A percentile compares a stretch with the other conserved stretches of the same genome.
These are phyloP conservation scores for Arabidopsis lyrata DNA, from an alignment of 441 rosid species.

Conservation along the genomic window DNA sequence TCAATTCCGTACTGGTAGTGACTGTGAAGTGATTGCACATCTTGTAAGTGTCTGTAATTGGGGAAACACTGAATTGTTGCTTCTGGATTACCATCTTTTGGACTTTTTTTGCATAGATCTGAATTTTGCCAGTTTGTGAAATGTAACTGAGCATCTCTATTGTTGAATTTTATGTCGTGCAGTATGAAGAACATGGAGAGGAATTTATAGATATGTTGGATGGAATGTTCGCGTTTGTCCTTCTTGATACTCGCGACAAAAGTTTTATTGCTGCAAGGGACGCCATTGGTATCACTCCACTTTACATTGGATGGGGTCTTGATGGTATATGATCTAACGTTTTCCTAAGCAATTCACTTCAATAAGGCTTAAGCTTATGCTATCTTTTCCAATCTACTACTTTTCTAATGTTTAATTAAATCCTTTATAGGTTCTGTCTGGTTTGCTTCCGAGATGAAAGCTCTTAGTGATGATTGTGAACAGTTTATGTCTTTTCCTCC, in stretches of 20 bases:
- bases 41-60: conserved; percentile 67
- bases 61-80: not conserved
- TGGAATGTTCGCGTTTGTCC: conserved; percentile 99
- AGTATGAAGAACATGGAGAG: conserved; percentile 98
- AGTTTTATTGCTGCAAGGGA: conserved; percentile 97
- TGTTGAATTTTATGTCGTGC: conserved; percentile 18
- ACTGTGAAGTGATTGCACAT: conserved; percentile 98
- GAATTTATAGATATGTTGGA: conserved; percentile 90
- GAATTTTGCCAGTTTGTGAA: not conserved
- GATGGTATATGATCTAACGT: conserved; percentile 66
- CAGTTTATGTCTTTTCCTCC: conserved; percentile 84
- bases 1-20: conserved; percentile 90
- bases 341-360: conserved; percentile 6
- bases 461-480: conserved; percentile 97
- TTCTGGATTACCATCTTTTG: not conserved
- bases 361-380: not conserved
- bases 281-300: conserved; percentile 91
- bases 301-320: conserved; percentile 98
- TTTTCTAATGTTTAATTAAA: conserved; percentile 5
- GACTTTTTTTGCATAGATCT: not conserved
- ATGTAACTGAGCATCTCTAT: not conserved
- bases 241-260: conserved; percentile 87
- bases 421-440: conserved; percentile 69
- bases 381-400: conserved; percentile 14
- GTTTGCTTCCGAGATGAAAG: conserved; percentile 99